These are phyloP conservation scores for Verticillium isaacii DNA, from an alignment of 2,329 filamentous ascomycete species.

Conservation along the genomic window DNA sequence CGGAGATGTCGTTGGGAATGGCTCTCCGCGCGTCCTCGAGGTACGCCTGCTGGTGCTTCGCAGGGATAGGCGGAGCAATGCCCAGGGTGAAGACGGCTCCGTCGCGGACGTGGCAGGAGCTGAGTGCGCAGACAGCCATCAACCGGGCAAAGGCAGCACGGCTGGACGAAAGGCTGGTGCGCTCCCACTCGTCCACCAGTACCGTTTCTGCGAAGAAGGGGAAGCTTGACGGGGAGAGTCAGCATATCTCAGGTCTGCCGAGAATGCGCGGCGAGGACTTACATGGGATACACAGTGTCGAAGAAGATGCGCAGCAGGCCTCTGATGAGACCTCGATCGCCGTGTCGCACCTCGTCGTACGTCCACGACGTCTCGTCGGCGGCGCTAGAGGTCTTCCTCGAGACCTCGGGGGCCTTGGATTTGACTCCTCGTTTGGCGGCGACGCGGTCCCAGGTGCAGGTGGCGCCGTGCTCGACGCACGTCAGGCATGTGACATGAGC, in stretches of 20 bases:
- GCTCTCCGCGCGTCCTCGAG: slow-evolving; percentile 11
- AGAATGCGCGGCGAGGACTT: not conserved
- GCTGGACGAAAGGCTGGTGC: slow-evolving; percentile 21
- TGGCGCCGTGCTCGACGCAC: slow-evolving; percentile 13
- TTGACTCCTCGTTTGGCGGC: slow-evolving; percentile 13
- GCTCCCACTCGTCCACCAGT: slow-evolving; percentile 35
- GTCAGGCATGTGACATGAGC: slow-evolving; percentile 8
- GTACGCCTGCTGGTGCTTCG: slow-evolving; percentile 8
- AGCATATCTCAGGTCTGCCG: not conserved
- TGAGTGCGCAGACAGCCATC: slow-evolving; percentile 47
- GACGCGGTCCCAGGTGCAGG: slow-evolving; percentile 11
- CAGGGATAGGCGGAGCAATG: slow-evolving; percentile 7
- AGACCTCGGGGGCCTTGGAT: slow-evolving; percentile 6
- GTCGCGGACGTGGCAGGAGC: slow-evolving; percentile 42
- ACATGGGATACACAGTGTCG: slow-evolving; percentile 14
- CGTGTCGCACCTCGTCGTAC: slow-evolving; percentile 12
- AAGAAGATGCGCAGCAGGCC: slow-evolving; percentile 12
- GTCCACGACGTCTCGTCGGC: slow-evolving; percentile 7
- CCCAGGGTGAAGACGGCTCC: slow-evolving; percentile 41
- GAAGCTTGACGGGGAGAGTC: slow-evolving; percentile 19
- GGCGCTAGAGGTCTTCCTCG: not conserved
- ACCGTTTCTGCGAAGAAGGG: slow-evolving; percentile 45
- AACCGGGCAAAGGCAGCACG: slow-evolving; percentile 38
- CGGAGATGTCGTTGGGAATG: slow-evolving; percentile 7
- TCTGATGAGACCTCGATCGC: slow-evolving; percentile 5